Evolutionary conservation across 2,329 filamentous ascomycete genomes (phyloP).

Genomic region (Aureobasidium sp.): DNA sequence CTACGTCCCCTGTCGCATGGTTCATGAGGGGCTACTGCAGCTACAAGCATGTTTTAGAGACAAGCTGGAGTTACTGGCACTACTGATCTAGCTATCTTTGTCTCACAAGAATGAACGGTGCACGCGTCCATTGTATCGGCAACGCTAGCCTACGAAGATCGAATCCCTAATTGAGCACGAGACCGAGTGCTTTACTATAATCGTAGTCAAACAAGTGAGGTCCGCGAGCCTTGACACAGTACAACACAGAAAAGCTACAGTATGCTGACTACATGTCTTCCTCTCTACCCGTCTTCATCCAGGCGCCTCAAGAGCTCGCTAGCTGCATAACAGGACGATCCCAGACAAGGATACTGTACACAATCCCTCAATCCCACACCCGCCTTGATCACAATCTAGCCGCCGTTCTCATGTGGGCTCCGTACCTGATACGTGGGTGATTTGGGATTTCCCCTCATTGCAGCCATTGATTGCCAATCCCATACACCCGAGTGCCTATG

Average conservation of each 20-base stretch:
- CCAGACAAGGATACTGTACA: neutral
- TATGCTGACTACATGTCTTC: neutral
- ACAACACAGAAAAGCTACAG: neutral
- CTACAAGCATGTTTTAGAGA: neutral
- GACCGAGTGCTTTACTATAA: too few species aligned
- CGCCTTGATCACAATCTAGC: neutral
- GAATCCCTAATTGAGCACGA: neutral
- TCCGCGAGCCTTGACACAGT: too few species aligned
- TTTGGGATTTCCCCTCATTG: neutral
- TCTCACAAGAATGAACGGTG: neutral
- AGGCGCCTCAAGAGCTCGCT: neutral
- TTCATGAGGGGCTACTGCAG: neutral
- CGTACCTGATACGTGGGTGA: neutral
- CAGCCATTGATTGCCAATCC: neutral
- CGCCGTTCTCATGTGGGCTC: neutral
- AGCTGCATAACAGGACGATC: neutral
- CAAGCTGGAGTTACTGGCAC: neutral
- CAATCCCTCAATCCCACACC: neutral
- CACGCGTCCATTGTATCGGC: neutral
- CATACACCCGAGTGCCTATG: neutral
- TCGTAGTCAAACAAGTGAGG: too few species aligned
- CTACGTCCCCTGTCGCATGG: neutral
- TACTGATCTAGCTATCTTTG: neutral
- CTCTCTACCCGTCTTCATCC: neutral
- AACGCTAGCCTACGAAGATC: neutral